phyloP scores from a whole-genome alignment of 225 moss, liverwort and hornwort genomes.

The Thuidium tamariscinum region DNA sequence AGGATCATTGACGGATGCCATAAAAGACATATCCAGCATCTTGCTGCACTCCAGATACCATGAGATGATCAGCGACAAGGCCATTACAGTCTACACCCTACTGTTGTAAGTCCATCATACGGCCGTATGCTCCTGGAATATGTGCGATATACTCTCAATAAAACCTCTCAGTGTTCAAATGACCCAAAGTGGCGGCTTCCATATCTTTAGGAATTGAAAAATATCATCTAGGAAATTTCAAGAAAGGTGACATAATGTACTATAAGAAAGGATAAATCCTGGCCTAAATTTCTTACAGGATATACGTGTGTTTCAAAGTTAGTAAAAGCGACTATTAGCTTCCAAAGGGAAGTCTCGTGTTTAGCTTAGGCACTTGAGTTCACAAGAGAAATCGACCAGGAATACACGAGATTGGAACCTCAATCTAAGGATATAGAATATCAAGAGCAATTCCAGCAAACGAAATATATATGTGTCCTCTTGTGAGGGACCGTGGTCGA shows the following conservation, averaged over 20 bases:
- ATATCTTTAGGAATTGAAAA: neutral
- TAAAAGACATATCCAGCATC: slow-evolving; percentile 67
- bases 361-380: neutral
- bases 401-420: neutral
- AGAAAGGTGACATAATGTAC: neutral
- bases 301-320: neutral
- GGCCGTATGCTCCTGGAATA: neutral
- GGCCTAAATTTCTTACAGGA: neutral
- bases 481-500: neutral
- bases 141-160: neutral
- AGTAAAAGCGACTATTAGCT: neutral
- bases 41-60: slow-evolving; percentile 40
- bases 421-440: neutral
- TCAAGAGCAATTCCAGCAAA: neutral
- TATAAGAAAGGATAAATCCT: neutral
- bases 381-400: neutral
- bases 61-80: neutral
- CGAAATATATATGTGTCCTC: neutral
- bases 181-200: neutral
- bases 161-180: neutral
- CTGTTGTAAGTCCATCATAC: neutral
- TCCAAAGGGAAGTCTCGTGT: neutral
- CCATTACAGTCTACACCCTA: neutral
- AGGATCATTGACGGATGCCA: slow-evolving; percentile 44
- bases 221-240: neutral